Evolutionary conservation across 139 green algal species (phyloP), one percentile per base, ranked within the genome.

Genomic region (Deuterostichococcus epilithicus): DNA sequence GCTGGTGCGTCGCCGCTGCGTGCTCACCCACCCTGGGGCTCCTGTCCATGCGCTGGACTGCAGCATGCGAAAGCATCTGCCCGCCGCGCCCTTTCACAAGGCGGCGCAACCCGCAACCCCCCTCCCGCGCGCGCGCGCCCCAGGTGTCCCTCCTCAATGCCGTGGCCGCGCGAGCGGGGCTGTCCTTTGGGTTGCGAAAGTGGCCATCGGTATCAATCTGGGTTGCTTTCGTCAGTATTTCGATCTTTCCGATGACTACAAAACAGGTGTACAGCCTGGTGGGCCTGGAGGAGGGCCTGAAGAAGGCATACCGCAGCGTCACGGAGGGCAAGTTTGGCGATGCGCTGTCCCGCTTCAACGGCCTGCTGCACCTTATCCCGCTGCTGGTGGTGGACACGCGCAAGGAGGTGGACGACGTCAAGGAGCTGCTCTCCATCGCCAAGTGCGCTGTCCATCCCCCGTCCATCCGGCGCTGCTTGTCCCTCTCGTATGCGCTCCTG

Each of bases 251-350:
- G 20, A 20, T 68, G 23, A 35, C 25, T 8, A 13, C 26, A 23
- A 8, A 67, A 36, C 81, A 86, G 82, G 37, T 92, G 3, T 96
- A 91, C 81, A 89, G 71, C n/a, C 80, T 98, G 69, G 33, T 77
- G 4, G 34, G 73, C 23, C 83, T 97, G 63, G 93, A 94, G 74
- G 92, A 94, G 23, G 37, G 68, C 71, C 71, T 91, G 23, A 72
- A 81, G 25, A 92, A 92, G 84, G 83, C 76, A 13, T 99, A 99
- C 91, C 94, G 95, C 85, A 83, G 90, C 36, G 92, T 98, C 38
- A 99, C 96, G 1, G 94, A 97, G 80, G 96, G 96, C 83, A 99
- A 99, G 90, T 99, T 99, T 85, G 86, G 77, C 59, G 96, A 99
- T n/a, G 96, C 91, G 15, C 82, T 98, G 26, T 83, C 77, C 58